Evolutionary conservation across 257 asterid genomes (phyloP).

Genomic region (Primulina tabacum): DNA sequence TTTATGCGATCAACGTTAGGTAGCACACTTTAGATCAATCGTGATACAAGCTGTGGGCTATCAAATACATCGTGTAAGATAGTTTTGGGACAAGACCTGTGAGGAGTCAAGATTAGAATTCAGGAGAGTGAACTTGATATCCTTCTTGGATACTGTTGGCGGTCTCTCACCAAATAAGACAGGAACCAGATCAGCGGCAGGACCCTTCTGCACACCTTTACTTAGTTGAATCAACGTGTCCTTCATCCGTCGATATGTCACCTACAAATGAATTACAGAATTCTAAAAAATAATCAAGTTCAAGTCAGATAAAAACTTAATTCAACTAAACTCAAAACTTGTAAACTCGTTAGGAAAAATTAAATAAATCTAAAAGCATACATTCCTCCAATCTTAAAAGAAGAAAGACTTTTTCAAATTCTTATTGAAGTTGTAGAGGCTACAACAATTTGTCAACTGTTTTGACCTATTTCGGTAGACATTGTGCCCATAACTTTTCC

Average conservation of each 20-base stretch:
- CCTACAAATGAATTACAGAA: slow-evolving; percentile 43
- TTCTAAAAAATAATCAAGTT: slow-evolving; percentile 12
- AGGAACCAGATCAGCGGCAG: slow-evolving; percentile 91
- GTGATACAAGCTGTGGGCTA: neutral
- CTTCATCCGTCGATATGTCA: slow-evolving; percentile 89
- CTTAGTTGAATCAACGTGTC: slow-evolving; percentile 81
- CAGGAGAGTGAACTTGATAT: slow-evolving; percentile 58
- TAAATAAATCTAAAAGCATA: slow-evolving; percentile 2
- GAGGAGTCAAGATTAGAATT: slow-evolving; percentile 83
- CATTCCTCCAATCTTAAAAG: slow-evolving; percentile 5
- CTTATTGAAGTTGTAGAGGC: slow-evolving; percentile 4
- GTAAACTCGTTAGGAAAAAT: slow-evolving; percentile 8
- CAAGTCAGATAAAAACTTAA: slow-evolving; percentile 14
- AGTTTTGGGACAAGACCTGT: slow-evolving; percentile 52
- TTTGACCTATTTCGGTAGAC: neutral
- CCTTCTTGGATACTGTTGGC: slow-evolving; percentile 66
- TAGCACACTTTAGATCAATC: slow-evolving; percentile 1
- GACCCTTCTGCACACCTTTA: slow-evolving; percentile 86
- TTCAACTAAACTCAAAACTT: slow-evolving; percentile 8
- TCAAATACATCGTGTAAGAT: slow-evolving; percentile 15
- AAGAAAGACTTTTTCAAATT: slow-evolving; percentile 19
- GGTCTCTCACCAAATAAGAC: slow-evolving; percentile 86
- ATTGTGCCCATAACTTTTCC: neutral
- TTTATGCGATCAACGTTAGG: neutral
- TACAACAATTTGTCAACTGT: slow-evolving; percentile 9